These are phyloP conservation scores for Pharnaceum exiguum DNA, from an alignment of 148 eudicot genomes.

Conservation along the genomic window DNA sequence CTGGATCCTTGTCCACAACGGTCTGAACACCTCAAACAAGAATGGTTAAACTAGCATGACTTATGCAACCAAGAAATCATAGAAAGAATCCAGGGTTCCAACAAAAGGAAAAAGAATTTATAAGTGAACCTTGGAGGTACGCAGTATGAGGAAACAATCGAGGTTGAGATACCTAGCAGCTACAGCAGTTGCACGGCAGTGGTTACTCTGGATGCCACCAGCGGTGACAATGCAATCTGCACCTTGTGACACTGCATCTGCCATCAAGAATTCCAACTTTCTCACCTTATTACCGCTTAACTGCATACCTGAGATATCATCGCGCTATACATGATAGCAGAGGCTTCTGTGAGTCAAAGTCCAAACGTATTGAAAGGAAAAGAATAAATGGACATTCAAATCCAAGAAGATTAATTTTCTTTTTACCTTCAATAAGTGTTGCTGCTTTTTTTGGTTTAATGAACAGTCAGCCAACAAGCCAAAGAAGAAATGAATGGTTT, in stretches of 20 bases:
- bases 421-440: too few relatives aligned
- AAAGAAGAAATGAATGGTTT: too few relatives aligned
- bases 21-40: constrained; percentile 41
- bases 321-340: constrained; percentile 56
- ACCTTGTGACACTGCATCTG: constrained; percentile 89
- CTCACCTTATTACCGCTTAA: constrained; percentile 97
- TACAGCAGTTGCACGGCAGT: constrained; percentile 95
- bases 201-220: constrained; percentile 98
- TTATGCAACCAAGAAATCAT: constrained; percentile 4
- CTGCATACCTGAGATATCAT: constrained; percentile 98
- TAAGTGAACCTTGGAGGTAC: constrained; percentile 78
- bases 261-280: constrained; percentile 93
- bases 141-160: constrained; percentile 83
- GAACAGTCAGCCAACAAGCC: too few relatives aligned
- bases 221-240: constrained; percentile 83
- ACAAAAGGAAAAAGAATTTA: neutral
- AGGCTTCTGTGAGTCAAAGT: constrained; percentile 20
- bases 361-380: neutral
- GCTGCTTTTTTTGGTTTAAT: too few relatives aligned
- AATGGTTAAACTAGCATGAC: too few relatives aligned
- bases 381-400: constrained; percentile 1
- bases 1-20: constrained; percentile 86
- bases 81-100: neutral
- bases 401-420: too few relatives aligned
- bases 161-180: constrained; percentile 90